phyloP scores from a whole-genome alignment of 495 filamentous ascomycete genomes.

The Aeminium ludgeri region DNA sequence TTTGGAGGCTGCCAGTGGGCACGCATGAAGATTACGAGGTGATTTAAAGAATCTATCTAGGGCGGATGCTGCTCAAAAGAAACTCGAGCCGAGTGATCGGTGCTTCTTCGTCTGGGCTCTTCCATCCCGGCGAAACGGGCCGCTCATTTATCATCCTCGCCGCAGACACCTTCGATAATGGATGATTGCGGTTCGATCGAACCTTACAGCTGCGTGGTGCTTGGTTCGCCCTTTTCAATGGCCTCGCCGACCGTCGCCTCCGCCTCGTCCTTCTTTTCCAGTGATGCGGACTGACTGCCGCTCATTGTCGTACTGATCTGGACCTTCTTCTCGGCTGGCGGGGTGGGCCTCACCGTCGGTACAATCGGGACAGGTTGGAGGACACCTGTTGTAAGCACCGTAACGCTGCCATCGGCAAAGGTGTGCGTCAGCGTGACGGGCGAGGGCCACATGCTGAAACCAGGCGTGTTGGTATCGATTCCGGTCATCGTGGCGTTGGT shows the following conservation, averaged over 20 bases:
- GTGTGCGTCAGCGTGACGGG: constrained; percentile 3
- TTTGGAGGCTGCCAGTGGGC: constrained; percentile 16
- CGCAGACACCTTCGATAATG: not conserved
- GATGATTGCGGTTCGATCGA: not conserved
- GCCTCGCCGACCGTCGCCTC: too few relatives aligned
- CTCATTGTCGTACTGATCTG: too few relatives aligned
- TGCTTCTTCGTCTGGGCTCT: not conserved
- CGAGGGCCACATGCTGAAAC: not conserved
- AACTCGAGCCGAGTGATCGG: too few relatives aligned
- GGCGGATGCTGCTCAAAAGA: too few relatives aligned
- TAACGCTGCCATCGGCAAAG: constrained; percentile 1
- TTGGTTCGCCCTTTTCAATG: too few relatives aligned
- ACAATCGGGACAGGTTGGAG: not conserved
- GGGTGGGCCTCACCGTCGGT: not conserved
- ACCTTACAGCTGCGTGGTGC: not conserved
- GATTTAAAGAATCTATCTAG: not conserved
- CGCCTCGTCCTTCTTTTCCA: too few relatives aligned
- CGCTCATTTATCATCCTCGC: too few relatives aligned
- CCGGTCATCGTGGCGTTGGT: too few relatives aligned
- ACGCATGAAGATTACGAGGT: constrained; percentile 1
- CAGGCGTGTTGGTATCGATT: not conserved
- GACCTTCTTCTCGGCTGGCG: too few relatives aligned
- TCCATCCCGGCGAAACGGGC: not conserved
- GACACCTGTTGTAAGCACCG: not conserved
- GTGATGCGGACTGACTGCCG: too few relatives aligned